phyloP scores from a whole-genome alignment of 768 basidiomycete species.

The Pisolithus marmoratus region DNA sequence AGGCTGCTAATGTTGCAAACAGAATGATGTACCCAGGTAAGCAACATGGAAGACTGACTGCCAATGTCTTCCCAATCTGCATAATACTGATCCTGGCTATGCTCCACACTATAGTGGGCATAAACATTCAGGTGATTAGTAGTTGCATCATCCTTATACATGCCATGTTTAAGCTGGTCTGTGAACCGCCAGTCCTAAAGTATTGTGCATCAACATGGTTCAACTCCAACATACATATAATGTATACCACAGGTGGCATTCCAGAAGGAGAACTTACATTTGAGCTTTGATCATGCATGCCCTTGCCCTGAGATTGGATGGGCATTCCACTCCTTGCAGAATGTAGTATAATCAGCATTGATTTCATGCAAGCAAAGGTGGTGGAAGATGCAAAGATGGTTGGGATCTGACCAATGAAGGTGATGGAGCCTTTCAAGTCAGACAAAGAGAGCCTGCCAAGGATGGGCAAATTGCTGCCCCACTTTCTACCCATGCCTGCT shows the following conservation, averaged over 20 bases:
- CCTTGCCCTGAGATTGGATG: slow-evolving; percentile 9
- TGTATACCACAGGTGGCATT: background rate
- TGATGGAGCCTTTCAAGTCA: slow-evolving; percentile 9
- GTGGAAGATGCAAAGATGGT: too few species aligned
- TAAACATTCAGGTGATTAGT: too few species aligned
- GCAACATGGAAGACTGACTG: background rate
- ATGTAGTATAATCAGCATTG: slow-evolving; percentile 8
- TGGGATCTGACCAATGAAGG: too few species aligned
- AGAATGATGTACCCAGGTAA: background rate
- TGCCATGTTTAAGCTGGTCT: background rate
- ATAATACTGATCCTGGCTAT: background rate
- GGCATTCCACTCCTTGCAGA: slow-evolving; percentile 13
- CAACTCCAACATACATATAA: background rate
- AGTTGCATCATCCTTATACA: too few species aligned
- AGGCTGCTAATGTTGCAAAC: background rate
- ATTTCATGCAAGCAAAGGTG: slow-evolving; percentile 9
- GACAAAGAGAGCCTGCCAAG: slow-evolving; percentile 21
- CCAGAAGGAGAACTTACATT: slow-evolving; percentile 3
- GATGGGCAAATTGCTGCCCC: slow-evolving; percentile 14
- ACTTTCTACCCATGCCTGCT: slow-evolving; percentile 23
- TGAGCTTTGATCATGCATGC: slow-evolving; percentile 9
- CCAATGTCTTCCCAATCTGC: background rate
- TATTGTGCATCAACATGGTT: background rate
- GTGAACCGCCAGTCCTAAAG: slow-evolving; percentile 3
- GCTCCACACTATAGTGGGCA: background rate